Conservation (phyloP, 768 basidiomycete genomes). For the Clathrus columnatus region DNA sequence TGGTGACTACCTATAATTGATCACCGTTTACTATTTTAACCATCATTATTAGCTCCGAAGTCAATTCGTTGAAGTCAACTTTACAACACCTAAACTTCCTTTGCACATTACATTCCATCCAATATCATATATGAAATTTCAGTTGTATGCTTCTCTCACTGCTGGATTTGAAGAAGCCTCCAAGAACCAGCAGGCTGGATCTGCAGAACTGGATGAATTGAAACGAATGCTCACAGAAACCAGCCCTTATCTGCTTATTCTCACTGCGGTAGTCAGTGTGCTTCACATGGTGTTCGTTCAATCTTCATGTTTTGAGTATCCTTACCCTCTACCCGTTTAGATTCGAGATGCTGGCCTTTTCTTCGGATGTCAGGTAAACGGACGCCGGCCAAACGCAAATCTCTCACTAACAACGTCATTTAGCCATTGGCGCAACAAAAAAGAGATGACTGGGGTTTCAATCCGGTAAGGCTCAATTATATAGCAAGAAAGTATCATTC, state of each 20-base stretch:
- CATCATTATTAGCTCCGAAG: constrained; percentile 37
- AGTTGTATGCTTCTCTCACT: constrained; percentile 76
- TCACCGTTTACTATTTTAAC: neutral
- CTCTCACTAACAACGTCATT: neutral
- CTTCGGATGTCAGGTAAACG: constrained; percentile 64
- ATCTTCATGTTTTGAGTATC: constrained; percentile 3
- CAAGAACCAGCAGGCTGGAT: constrained; percentile 52
- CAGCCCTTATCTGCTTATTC: constrained; percentile 77
- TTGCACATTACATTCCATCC: constrained; percentile 79
- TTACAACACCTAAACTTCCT: constrained; percentile 69
- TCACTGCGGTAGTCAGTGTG: constrained; percentile 79
- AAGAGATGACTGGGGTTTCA: constrained; percentile 92
- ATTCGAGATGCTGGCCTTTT: constrained; percentile 95
- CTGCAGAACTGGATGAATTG: constrained; percentile 84
- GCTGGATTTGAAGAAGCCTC: constrained; percentile 80
- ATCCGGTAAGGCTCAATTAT: constrained; percentile 50
- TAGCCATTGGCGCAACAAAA: constrained; percentile 83
- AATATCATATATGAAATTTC: constrained; percentile 81
- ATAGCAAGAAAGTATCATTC: neutral
- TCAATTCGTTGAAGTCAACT: constrained; percentile 77
- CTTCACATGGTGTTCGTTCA: constrained; percentile 74
- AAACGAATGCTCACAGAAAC: constrained; percentile 91
- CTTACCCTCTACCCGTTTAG: constrained; percentile 29
- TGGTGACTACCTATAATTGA: constrained; percentile 29
- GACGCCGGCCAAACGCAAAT: neutral